A percentile compares a stretch with the other conserved stretches of the same genome.
Evolutionary conservation across 2,329 filamentous ascomycete species (phyloP).

Genomic region (Cytospora piceicola): DNA sequence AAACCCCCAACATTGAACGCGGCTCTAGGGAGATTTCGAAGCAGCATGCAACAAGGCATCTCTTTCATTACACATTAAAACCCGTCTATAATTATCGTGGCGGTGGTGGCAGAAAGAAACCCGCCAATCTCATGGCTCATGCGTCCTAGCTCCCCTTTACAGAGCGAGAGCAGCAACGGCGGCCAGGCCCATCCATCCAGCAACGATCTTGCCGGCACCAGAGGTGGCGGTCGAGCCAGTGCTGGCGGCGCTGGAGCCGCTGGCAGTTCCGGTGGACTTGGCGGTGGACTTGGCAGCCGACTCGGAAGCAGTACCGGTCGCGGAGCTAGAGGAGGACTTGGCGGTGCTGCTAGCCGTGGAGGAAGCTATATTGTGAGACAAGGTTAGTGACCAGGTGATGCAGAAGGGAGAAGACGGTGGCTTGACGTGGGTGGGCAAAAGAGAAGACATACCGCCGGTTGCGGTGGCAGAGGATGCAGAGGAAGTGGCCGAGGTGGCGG

Average conservation of each 20-base stretch:
- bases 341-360: neutral
- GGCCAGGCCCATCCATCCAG: conserved; percentile 24
- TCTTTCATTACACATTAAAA: conserved; percentile 26
- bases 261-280: conserved; percentile 11
- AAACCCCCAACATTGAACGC: neutral
- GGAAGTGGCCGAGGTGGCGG: conserved; percentile 19
- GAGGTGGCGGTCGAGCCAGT: conserved; percentile 21
- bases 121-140: neutral
- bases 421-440: neutral
- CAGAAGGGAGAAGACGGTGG: neutral
- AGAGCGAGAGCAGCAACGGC: conserved; percentile 29
- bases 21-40: neutral
- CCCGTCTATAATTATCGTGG: conserved; percentile 13
- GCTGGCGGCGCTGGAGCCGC: conserved; percentile 10
- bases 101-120: neutral
- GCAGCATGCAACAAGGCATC: conserved; percentile 17
- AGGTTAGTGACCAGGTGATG: neutral
- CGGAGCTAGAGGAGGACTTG: neutral
- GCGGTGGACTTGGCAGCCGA: conserved; percentile 8
- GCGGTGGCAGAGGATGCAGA: conserved; percentile 17
- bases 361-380: conserved; percentile 16
- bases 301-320: conserved; percentile 1
- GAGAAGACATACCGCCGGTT: conserved; percentile 12
- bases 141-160: conserved; percentile 1
- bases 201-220: conserved; percentile 27